Evolutionary conservation across 148 eudicot genomes (phyloP), one percentile per base, ranked within the genome.

Genomic region (Camellia granthamiana): DNA sequence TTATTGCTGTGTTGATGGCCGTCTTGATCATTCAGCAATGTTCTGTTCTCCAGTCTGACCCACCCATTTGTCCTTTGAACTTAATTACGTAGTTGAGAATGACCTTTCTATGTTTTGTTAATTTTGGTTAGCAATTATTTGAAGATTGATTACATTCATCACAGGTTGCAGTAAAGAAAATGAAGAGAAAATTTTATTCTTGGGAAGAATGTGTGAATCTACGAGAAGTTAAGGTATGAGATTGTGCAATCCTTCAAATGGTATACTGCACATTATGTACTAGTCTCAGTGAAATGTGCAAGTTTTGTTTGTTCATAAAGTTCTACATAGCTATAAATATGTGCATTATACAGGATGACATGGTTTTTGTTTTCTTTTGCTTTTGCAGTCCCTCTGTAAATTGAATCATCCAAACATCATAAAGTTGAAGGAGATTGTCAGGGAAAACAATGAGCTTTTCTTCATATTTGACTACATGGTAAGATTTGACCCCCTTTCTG

Each of bases 401-500:
- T 87, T 95, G 86, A 92, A 88, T 84, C 97, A 95, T 88, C 97
- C 97, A 58, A 95, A 95, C 83, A 92, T 95, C 82, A 92, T 95
- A 83, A 95, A 95, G 91, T 88, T 95, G 91, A 93, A 88, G 87
- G 98, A 95, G 89, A 91, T 95, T 83, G 97, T 95, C 83, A 81
- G 94, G 80, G 93, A 93, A 79, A 86, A 90, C 75, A 87, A 93
- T 62, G 97, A 93, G 81, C 81, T 95, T 76, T 93, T 92, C 84
- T 95, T 95, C 88, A 90, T 95, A 67, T 93, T 95, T 85, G 98
- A 95, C 83, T 89, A 93, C 86, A 95, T 95, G 98, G 98, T 95
- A 83, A 72, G 81, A 49, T 82, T 61, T 69, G 8, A 73, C 68
- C 55, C 64, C 61, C 67, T 81, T n/a, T 55, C 18, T 46, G n/a